Percentiles rank a stretch among this genome's conserved stretches.
Evolutionary conservation across 306 rosid species (phyloP).

Genomic region (Cucurbita moschata): DNA sequence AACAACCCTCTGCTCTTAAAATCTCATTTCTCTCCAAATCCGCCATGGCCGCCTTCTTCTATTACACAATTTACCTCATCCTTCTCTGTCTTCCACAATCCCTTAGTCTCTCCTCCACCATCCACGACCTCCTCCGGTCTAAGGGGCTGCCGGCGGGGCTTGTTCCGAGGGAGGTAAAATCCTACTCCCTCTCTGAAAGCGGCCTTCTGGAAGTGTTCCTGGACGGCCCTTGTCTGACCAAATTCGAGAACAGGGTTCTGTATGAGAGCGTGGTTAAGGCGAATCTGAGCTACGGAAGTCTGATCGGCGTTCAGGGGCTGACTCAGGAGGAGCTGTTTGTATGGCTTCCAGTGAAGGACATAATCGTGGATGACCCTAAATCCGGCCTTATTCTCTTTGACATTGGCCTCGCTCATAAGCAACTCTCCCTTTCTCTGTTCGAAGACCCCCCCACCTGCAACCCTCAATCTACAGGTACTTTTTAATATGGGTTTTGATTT

Average conservation of each 20-base stretch:
- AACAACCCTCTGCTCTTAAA: background rate
- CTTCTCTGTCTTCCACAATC: background rate
- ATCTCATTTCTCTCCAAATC: background rate
- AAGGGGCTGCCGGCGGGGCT: conserved; percentile 53
- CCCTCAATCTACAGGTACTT: too few relatives aligned
- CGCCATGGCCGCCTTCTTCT: background rate
- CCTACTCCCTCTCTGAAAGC: conserved; percentile 26
- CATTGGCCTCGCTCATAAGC: too few relatives aligned
- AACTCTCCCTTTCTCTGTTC: too few relatives aligned
- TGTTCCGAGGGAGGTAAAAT: conserved; percentile 40
- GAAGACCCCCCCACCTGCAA: too few relatives aligned
- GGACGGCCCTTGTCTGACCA: conserved; percentile 5
- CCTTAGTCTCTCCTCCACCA: conserved; percentile 13
- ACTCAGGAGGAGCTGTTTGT: too few relatives aligned
- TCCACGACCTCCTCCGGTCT: conserved; percentile 50
- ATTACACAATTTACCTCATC: background rate
- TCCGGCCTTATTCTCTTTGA: too few relatives aligned
- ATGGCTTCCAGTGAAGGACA: too few relatives aligned
- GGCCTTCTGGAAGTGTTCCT: conserved; percentile 13
- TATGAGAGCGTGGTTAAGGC: conserved; percentile 41
- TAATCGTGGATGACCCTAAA: too few relatives aligned
- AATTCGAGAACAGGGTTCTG: conserved; percentile 44
- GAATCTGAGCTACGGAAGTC: background rate
- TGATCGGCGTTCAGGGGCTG: too few relatives aligned
- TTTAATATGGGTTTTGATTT: too few relatives aligned